Evolutionary conservation across 2,329 filamentous ascomycete genomes (phyloP), one percentile per base, ranked within the genome.

Genomic region (Fusarium acutatum): DNA sequence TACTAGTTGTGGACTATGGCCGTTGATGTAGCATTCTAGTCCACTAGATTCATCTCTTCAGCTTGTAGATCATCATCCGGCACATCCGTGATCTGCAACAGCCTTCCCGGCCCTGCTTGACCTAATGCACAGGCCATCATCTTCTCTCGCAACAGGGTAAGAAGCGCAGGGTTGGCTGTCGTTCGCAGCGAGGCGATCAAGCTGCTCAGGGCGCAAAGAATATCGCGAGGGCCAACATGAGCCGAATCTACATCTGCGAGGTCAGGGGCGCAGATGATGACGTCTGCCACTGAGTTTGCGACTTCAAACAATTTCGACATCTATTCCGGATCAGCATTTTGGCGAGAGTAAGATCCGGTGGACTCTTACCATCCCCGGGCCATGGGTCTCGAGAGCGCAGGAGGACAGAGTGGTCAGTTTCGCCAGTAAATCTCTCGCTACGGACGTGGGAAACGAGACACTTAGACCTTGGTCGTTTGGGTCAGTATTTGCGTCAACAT

Each of bases 271-370:
- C 68, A 71, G 50, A 71, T 70, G 20, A 71, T 60, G 9, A 71
- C 61, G 17, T 71, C 68, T 8, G 68, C 68, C 9, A 71, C 60
- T 1, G 68, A 71, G 54, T 54, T 71, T 28, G 68, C 67, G 17
- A 71, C 67, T n/a, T 71, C 68, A 32, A 71, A 71, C 11, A 71
- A 5, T 40, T 71, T 71, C 7, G 68, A 62, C 44, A 70, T 63
- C 67, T 70, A 6, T 6, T 32, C 22, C 2, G 9, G 24, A 35
- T 37, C 15, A 66, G 20, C 32, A 52, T 44, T 26, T 17, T 30
- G 14, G 11, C 26, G 17, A 12, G 13, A 14, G 8, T 5, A 7
- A 7, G 15, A 28, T 15, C 7, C 3, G 28, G 1, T 5, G 15
- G 4, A 5, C 8, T 12, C 34, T 35, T 22, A 66, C 67, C 67